A percentile compares a stretch with the other conserved stretches of the same genome.
phyloP scores from a whole-genome alignment of 1,139 yeast genomes.

The Maudiozyma humilis region DNA sequence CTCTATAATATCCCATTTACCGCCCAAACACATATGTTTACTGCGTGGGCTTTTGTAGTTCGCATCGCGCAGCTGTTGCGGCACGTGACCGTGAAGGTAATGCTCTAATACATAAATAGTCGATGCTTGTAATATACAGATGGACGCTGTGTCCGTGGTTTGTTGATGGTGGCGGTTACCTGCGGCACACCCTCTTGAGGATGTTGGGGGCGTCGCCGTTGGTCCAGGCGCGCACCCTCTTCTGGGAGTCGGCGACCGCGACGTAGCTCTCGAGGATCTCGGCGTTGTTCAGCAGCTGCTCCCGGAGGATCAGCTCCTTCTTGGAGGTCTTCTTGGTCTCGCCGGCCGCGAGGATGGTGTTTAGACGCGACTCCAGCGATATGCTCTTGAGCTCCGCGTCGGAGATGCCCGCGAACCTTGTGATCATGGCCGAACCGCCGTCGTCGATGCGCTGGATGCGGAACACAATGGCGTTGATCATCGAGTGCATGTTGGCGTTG shows the following conservation, averaged over 20 bases:
- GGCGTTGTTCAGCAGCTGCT: conserved; percentile 37
- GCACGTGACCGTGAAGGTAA: too few relatives aligned
- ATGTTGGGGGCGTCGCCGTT: conserved; percentile 40
- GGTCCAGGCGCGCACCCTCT: conserved; percentile 58
- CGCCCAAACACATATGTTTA: too few relatives aligned
- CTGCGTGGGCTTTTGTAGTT: too few relatives aligned
- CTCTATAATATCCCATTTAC: too few relatives aligned
- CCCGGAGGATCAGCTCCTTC: conserved; percentile 31
- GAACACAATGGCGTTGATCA: conserved; percentile 40
- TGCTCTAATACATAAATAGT: not conserved
- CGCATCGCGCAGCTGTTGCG: too few relatives aligned
- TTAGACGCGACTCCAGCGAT: conserved; percentile 23
- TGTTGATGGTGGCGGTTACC: too few relatives aligned
- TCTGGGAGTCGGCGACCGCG: conserved; percentile 37
- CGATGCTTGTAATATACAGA: not conserved
- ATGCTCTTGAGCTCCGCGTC: conserved; percentile 37
- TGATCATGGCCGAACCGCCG: conserved; percentile 54
- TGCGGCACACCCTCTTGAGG: conserved; percentile 35
- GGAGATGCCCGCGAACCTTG: conserved; percentile 54
- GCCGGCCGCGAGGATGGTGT: conserved; percentile 9
- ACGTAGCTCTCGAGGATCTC: conserved; percentile 43
- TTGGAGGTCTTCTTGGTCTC: conserved; percentile 17
- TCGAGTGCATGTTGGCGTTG: conserved; percentile 35
- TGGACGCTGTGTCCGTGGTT: not conserved
- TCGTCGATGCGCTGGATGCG: conserved; percentile 47